These are phyloP conservation scores for Hymenochaete sp. DNA, from an alignment of 1,284 basidiomycete species.

Conservation along the genomic window DNA sequence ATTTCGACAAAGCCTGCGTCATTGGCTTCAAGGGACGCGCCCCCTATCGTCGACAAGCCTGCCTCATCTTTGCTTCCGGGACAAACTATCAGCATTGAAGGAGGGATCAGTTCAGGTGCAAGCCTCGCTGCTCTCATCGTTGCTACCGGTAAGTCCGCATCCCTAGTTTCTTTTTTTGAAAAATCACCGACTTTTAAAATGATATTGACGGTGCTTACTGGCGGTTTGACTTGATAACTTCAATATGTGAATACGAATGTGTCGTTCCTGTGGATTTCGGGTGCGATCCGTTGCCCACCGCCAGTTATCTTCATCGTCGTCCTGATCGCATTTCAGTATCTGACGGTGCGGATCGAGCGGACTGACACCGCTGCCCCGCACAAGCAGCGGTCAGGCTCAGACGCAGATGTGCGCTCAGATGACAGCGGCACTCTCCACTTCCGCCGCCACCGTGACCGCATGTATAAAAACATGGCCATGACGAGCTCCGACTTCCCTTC, in stretches of 20 bases:
- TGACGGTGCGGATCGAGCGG: too few relatives aligned
- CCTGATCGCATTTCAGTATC: conserved; percentile 11
- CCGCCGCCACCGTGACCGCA: not conserved
- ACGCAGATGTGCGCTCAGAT: not conserved
- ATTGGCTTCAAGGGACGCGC: not conserved
- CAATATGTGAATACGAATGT: too few relatives aligned
- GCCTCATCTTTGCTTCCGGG: conserved; percentile 4
- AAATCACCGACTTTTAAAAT: too few relatives aligned
- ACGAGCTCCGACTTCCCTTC: not conserved
- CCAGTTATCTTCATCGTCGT: conserved; percentile 17
- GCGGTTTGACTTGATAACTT: not conserved
- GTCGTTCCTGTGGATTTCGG: too few relatives aligned
- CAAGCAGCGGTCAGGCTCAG: not conserved
- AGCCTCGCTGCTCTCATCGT: conserved; percentile 16
- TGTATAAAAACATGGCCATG: not conserved
- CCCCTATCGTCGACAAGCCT: not conserved
- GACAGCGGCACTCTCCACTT: not conserved
- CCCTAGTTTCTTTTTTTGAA: too few relatives aligned
- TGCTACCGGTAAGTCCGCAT: conserved; percentile 14
- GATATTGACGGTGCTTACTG: too few relatives aligned
- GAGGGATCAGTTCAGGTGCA: conserved; percentile 6
- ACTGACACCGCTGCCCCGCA: too few relatives aligned
- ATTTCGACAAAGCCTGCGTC: not conserved
- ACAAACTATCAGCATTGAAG: conserved; percentile 12
- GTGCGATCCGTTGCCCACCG: too few relatives aligned